These are phyloP conservation scores for Plantago ovata DNA, from an alignment of 257 asterid genomes.

Conservation along the genomic window DNA sequence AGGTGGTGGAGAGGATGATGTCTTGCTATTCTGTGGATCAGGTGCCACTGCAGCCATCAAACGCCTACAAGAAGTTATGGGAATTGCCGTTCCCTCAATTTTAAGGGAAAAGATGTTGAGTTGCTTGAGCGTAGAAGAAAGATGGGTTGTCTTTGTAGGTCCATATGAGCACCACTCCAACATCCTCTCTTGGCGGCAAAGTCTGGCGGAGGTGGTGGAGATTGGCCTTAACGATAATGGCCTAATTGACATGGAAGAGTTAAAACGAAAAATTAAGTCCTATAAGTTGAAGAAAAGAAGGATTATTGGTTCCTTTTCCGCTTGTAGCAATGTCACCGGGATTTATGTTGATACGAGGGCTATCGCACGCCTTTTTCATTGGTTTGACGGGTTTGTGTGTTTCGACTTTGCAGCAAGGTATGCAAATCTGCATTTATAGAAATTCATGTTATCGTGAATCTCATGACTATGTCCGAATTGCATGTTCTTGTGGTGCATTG, in stretches of 20 bases:
- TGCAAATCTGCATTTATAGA: too few relatives aligned
- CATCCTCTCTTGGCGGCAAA: constrained; percentile 68
- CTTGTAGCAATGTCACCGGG: constrained; percentile 82
- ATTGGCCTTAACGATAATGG: constrained; percentile 54
- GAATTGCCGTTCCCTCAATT: constrained; percentile 44
- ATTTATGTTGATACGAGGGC: constrained; percentile 38
- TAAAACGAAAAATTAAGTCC: constrained; percentile 30
- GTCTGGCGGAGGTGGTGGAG: constrained; percentile 74
- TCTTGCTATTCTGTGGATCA: constrained; percentile 55
- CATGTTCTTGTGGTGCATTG: too few relatives aligned
- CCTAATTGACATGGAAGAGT: constrained; percentile 38
- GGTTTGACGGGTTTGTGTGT: constrained; percentile 56
- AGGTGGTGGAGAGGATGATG: constrained; percentile 51
- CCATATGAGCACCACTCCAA: constrained; percentile 83
- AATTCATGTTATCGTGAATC: too few relatives aligned
- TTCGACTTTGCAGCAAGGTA: constrained; percentile 76
- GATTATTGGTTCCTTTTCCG: constrained; percentile 68
- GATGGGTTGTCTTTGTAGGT: constrained; percentile 67
- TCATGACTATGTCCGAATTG: too few relatives aligned
- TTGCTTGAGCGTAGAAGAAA: constrained; percentile 32
- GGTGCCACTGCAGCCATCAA: constrained; percentile 71
- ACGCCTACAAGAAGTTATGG: constrained; percentile 73
- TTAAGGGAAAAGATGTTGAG: constrained; percentile 39
- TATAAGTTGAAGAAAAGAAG: constrained; percentile 37
- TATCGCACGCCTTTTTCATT: constrained; percentile 51